phyloP scores from a whole-genome alignment of 148 eudicot species.

The Rhododendron griersonianum region DNA sequence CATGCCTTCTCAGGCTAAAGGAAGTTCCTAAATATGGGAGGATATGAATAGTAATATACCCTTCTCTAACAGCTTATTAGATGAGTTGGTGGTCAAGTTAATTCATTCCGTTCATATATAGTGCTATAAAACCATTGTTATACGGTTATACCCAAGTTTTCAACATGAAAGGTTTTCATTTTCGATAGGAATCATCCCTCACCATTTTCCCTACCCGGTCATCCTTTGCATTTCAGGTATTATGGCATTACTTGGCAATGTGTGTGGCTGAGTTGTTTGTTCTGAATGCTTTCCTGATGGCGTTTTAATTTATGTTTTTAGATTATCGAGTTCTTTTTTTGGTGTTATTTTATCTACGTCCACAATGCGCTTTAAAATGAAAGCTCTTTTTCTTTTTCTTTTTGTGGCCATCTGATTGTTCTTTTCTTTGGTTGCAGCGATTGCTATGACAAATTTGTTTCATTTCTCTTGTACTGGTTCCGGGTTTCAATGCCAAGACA shows the following conservation, averaged over 20 bases:
- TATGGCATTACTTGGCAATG: background rate
- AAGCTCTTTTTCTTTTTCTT: background rate
- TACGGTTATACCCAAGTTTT: background rate
- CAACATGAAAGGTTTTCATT: background rate
- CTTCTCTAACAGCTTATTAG: background rate
- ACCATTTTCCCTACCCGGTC: background rate
- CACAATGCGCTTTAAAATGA: background rate
- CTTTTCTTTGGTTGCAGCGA: constrained; percentile 48
- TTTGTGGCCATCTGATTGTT: background rate
- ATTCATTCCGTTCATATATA: background rate
- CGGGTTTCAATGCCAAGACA: constrained; percentile 63
- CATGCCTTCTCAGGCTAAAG: background rate
- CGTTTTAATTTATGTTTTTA: background rate
- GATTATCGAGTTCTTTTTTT: background rate
- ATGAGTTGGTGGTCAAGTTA: background rate
- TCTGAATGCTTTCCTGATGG: background rate
- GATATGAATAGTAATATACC: background rate
- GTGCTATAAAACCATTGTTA: background rate
- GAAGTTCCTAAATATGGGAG: background rate
- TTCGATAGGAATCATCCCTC: background rate
- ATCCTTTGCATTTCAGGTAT: background rate
- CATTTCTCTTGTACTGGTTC: constrained; percentile 92
- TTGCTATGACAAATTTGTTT: constrained; percentile 71
- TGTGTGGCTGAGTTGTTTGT: background rate
- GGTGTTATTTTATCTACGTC: background rate